Conservation (phyloP, 176 grass and related monocot species). For the Rhynchospora pubera region DNA sequence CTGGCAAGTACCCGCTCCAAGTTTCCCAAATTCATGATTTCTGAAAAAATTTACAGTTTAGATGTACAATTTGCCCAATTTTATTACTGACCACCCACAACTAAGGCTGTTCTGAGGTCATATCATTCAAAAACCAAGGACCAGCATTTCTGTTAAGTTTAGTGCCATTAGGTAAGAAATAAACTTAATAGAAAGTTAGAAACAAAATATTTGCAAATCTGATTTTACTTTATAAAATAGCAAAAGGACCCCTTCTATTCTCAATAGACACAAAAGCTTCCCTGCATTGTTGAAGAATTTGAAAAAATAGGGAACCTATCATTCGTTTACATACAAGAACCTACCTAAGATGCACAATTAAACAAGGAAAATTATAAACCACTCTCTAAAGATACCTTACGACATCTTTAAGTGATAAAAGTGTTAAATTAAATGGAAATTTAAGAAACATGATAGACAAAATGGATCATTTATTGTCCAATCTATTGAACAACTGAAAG, state of each 20-base stretch:
- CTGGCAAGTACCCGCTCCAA: conserved; percentile 89
- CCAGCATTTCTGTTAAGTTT: no score
- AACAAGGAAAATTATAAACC: background rate
- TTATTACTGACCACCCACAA: background rate
- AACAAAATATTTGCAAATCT: background rate
- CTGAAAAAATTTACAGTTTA: conserved; percentile 36
- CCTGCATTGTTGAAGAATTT: no score
- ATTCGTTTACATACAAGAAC: background rate
- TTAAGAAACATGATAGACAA: background rate
- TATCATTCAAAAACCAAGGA: background rate
- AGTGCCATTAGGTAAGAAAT: background rate
- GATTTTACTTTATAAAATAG: background rate
- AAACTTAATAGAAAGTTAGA: background rate
- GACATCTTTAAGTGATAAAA: background rate
- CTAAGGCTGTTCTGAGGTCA: background rate
- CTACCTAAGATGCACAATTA: background rate
- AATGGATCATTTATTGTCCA: background rate
- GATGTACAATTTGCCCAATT: background rate
- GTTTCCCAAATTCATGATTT: conserved; percentile 91
- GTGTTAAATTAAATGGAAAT: background rate
- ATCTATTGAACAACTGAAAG: background rate
- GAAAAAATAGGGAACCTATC: background rate
- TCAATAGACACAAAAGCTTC: background rate
- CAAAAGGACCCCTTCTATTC: background rate
- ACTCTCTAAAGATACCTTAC: background rate